Evolutionary conservation across 2,329 filamentous ascomycete genomes (phyloP).

Genomic region (Dactylonectria estremocensis): DNA sequence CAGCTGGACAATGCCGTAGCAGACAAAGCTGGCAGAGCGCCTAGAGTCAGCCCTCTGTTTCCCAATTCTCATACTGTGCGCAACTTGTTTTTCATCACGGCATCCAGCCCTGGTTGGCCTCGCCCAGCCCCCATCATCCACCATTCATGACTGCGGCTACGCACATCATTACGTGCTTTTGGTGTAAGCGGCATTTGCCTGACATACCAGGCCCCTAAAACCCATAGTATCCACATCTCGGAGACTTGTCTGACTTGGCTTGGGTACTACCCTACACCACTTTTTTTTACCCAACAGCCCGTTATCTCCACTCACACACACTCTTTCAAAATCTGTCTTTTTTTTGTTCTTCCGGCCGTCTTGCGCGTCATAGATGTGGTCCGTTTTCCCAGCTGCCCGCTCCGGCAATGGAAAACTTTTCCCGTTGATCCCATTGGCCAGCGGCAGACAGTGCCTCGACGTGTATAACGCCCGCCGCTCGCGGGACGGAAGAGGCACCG

Average conservation of each 20-base stretch:
- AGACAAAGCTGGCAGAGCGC: neutral
- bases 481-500: slow-evolving; percentile 41
- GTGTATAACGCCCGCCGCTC: neutral
- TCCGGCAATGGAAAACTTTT: slow-evolving; percentile 31
- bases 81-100: slow-evolving; percentile 20
- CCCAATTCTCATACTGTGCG: slow-evolving; percentile 38
- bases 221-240: neutral
- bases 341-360: slow-evolving; percentile 11
- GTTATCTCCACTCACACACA: slow-evolving; percentile 41
- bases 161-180: slow-evolving; percentile 12
- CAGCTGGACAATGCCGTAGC: slow-evolving; percentile 5
- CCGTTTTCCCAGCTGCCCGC: slow-evolving; percentile 12
- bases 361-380: neutral
- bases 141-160: slow-evolving; percentile 27
- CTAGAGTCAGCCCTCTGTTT: slow-evolving; percentile 2
- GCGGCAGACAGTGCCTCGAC: neutral
- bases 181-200: slow-evolving; percentile 16
- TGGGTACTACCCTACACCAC: slow-evolving; percentile 6
- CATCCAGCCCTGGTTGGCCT: slow-evolving; percentile 1
- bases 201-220: slow-evolving; percentile 29
- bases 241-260: slow-evolving; percentile 34
- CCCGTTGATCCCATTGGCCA: slow-evolving; percentile 31
- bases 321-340: neutral
- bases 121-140: neutral
- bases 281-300: neutral